These are phyloP conservation scores for Pythium guiyangense DNA, from an alignment of 352 stramenopile species.

Conservation along the genomic window DNA sequence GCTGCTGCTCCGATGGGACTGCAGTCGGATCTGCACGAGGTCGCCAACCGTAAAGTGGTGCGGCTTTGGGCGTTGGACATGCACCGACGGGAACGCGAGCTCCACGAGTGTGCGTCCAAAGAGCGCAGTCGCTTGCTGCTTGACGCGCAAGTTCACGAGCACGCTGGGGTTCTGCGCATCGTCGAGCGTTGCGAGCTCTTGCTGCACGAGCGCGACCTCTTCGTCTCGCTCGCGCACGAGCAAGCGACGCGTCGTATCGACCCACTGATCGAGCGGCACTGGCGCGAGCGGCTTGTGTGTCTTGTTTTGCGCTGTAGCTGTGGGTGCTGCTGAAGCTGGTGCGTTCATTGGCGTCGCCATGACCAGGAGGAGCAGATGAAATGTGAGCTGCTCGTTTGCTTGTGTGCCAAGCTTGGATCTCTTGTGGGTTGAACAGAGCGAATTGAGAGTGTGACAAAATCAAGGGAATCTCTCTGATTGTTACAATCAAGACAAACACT, in stretches of 20 bases:
- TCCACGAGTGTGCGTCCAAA: constrained; percentile 66
- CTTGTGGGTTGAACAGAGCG: too few relatives aligned
- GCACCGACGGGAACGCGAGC: constrained; percentile 38
- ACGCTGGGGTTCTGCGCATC: constrained; percentile 70
- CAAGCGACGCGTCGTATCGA: constrained; percentile 35
- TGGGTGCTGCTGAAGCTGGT: too few relatives aligned
- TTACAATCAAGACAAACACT: too few relatives aligned
- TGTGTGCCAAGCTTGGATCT: too few relatives aligned
- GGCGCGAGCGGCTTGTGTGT: constrained; percentile 6
- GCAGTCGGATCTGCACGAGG: constrained; percentile 72
- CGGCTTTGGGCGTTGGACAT: constrained; percentile 28
- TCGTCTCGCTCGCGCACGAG: constrained; percentile 62
- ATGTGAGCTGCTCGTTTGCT: too few relatives aligned
- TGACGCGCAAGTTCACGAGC: constrained; percentile 40
- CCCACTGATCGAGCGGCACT: constrained; percentile 51
- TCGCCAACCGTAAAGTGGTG: constrained; percentile 85
- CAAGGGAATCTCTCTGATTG: too few relatives aligned
- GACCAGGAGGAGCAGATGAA: too few relatives aligned
- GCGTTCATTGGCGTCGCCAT: too few relatives aligned
- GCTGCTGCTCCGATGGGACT: constrained; percentile 2
- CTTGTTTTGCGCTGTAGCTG: not conserved
- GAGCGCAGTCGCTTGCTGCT: constrained; percentile 42
- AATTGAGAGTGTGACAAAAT: too few relatives aligned
- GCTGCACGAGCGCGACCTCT: constrained; percentile 46
- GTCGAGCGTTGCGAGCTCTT: constrained; percentile 47